Conservation (phyloP, 2,329 filamentous ascomycete genomes). For the Bipolaris gigantea region DNA sequence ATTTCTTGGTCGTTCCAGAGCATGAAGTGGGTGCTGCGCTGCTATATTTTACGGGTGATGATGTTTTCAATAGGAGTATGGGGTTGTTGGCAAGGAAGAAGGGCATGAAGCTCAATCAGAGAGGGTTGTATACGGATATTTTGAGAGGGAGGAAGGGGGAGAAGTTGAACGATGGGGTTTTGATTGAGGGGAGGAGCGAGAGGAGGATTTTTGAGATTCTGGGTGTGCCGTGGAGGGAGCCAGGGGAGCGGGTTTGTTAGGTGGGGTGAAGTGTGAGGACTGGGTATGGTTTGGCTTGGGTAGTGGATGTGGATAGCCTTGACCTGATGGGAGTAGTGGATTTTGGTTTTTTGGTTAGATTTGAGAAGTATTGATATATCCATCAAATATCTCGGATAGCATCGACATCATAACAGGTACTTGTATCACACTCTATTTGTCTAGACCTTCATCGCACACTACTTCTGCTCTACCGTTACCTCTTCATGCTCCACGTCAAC, state of each 20-base stretch:
- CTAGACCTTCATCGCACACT: background rate
- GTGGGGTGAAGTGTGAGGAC: background rate
- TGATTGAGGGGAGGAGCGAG: slow-evolving; percentile 77
- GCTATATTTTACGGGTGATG: slow-evolving; percentile 95
- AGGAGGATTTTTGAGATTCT: slow-evolving; percentile 78
- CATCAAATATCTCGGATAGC: background rate
- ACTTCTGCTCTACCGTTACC: background rate
- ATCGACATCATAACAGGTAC: background rate
- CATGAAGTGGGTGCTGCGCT: slow-evolving; percentile 79
- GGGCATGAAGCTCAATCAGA: slow-evolving; percentile 82
- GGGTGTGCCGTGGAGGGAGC: slow-evolving; percentile 78
- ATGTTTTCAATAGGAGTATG: slow-evolving; percentile 90
- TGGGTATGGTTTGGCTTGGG: background rate
- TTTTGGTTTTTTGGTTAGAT: background rate
- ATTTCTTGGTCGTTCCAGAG: slow-evolving; percentile 80
- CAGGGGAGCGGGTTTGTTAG: slow-evolving; percentile 43
- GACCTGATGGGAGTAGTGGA: background rate
- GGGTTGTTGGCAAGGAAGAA: slow-evolving; percentile 77
- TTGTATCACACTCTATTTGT: too few species aligned
- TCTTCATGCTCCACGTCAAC: slow-evolving; percentile 13
- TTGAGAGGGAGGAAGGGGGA: slow-evolving; percentile 60
- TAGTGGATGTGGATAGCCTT: background rate
- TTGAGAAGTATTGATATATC: too few species aligned
- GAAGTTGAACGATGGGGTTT: slow-evolving; percentile 66
- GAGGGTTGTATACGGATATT: slow-evolving; percentile 73